Evolutionary conservation across 371 early-diverging fungal genomes (phyloP), one percentile per base, ranked within the genome.

Genomic region (Rhizoclosmatium hyalinum): DNA sequence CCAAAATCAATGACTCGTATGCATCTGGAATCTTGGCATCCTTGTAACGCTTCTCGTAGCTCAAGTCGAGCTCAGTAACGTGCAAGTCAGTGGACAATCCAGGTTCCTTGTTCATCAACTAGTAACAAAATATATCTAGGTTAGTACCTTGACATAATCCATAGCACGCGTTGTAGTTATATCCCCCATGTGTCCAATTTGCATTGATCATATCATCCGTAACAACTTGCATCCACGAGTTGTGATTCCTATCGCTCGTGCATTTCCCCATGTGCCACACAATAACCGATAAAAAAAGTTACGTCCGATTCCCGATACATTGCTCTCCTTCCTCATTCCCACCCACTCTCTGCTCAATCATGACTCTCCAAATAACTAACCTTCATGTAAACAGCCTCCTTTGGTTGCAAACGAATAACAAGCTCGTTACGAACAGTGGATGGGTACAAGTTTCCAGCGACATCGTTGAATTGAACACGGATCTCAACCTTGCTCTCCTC

Each of bases 361-460:
- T 12, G 12, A 50, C 50, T 50, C 17, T 50, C 50, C 6, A 1
- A 19, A 5, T 1, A 21, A 3, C 24, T 3, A 14, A 70, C 70
- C 83, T 98, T 98, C 86, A 98, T 91, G 82, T 98, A 98, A n/a
- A 98, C 92, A 1, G 97, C 94, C 82, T 98, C 97, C 50, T 91
- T 87, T 5, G 99, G 99, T 67, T 98, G 97, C 6, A 98, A 92
- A 44, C 97, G 94, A 73, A 98, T 91, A 19, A 98, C 97, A 39
- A 98, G 89, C 80, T 98, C 99, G 81, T 98, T 98, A 68, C 98
- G 92, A 10, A 92, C 87, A 58, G 92, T 77, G 55, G 86, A 85
- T 12, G 84, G 86, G 81, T 94, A 95, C 62, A 95, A 82, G 70
- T 87, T 87, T 39, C 94, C 94, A 2, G 94, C 87, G 17, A 94